Base-by-base conservation (phyloP, 768 basidiomycete genomes). In the Pleurotus tuoliensis region DNA sequence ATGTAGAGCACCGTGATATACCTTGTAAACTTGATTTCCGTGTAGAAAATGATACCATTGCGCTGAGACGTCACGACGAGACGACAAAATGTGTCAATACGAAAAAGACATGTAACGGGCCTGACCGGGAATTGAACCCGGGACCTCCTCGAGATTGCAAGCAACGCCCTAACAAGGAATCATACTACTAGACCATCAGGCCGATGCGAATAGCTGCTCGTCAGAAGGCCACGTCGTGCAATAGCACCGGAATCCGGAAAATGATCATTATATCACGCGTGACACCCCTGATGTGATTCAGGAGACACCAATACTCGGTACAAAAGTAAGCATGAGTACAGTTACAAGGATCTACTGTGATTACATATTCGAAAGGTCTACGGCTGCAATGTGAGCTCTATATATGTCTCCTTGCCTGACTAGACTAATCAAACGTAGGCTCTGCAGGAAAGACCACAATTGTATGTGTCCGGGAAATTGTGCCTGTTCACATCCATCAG, bases 91-190 rank as follows among this genome's bases (percentile, higher is more conserved):
- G 8, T 5, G 0, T 9, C 37, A 3, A 41, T 30, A 53, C 22
- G 24, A 40, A 41, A 38, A 40, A 9, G 20, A 40, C 1, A 20
- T 5, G 13, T 1, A 2, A n/a, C 15, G 56, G 55, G 56, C 58
- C 61, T 56, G 24, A 55, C 84, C 81, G 85, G 85, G 86, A 87
- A 87, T 88, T 87, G 86, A 89, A 88, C 87, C 86, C 85, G 81
- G 85, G 84, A 87, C 87, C 87, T 88, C 86, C 86, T 86, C 84
- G 81, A 86, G 18, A 41, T 9, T 11, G 20, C 15, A 41, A n/a
- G 41, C 30, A 9, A n/a, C 11, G 5, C 51, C 51, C 51, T 53
- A 53, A 53, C 51, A 53, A 53, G 51, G 51, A 53, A 53, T 53
- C 51, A 53, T 53, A 53, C 51, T 53, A 53, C 51, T 53, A 53